A percentile compares a stretch with the other conserved stretches of the same genome.
phyloP scores from a whole-genome alignment of 306 rosid species.

The Sphenostylis stenocarpa region DNA sequence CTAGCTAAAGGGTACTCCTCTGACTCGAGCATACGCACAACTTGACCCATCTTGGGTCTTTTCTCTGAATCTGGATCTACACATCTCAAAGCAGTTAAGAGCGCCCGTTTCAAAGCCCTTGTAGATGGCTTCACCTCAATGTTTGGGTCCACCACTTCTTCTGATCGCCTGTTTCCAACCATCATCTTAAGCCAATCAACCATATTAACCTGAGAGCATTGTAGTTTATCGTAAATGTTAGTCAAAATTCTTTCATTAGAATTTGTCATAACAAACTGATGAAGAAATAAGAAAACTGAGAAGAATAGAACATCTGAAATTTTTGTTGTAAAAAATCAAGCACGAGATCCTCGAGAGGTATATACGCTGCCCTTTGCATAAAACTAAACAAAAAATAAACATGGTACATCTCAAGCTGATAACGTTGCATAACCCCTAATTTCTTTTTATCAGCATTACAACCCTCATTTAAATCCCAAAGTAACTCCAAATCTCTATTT shows the following conservation, averaged over 20 bases:
- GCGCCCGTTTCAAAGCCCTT: slow-evolving; percentile 8
- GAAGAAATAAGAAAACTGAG: neutral
- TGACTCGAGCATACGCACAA: slow-evolving; percentile 15
- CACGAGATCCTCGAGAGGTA: slow-evolving; percentile 10
- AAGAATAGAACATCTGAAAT: neutral
- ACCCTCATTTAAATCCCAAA: neutral
- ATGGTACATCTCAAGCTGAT: neutral
- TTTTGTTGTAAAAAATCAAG: neutral
- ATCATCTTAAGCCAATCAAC: slow-evolving; percentile 19
- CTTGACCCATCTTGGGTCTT: slow-evolving; percentile 22
- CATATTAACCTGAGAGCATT: neutral
- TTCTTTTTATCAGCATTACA: no score
- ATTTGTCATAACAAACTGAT: neutral
- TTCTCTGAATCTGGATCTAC: slow-evolving; percentile 23
- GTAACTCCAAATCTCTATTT: neutral
- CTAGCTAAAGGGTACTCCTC: slow-evolving; percentile 14
- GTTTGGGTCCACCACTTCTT: slow-evolving; percentile 15
- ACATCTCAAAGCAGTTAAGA: slow-evolving; percentile 24
- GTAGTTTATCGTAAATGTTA: neutral
- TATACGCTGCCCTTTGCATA: neutral
- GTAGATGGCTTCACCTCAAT: slow-evolving; percentile 11
- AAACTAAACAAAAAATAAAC: neutral
- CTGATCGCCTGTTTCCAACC: slow-evolving; percentile 19
- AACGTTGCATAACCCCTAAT: neutral
- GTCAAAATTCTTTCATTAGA: neutral